A percentile compares a stretch with the other conserved stretches of the same genome.
phyloP scores from a whole-genome alignment of 768 basidiomycete species.

The Steccherinum ochraceum region DNA sequence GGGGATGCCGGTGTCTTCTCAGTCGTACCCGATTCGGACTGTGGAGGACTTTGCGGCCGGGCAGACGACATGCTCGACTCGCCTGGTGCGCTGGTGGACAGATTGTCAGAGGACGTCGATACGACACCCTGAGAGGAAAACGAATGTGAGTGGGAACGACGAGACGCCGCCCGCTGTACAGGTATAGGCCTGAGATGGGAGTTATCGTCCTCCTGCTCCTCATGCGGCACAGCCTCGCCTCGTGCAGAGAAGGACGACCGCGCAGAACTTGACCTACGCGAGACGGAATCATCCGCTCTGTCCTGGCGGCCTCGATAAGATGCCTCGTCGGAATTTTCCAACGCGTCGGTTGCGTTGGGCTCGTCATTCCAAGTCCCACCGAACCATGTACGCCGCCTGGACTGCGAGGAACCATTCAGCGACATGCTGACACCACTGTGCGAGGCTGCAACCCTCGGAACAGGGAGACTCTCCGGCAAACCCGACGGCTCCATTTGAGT shows the following conservation, averaged over 20 bases:
- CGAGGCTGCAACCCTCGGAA: slow-evolving; percentile 9
- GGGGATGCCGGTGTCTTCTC: slow-evolving; percentile 35
- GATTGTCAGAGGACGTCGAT: slow-evolving; percentile 30
- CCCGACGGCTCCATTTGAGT: slow-evolving; percentile 11
- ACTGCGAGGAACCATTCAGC: slow-evolving; percentile 19
- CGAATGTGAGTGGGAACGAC: slow-evolving; percentile 28
- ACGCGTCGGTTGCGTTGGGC: slow-evolving; percentile 1
- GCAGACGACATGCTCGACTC: slow-evolving; percentile 21
- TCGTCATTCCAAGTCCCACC: slow-evolving; percentile 17
- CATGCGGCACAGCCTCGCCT: background rate
- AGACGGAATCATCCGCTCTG: slow-evolving; percentile 19
- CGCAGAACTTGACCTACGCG: slow-evolving; percentile 9
- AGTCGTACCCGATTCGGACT: slow-evolving; percentile 9
- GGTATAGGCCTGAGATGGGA: slow-evolving; percentile 3
- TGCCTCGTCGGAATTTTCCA: slow-evolving; percentile 1
- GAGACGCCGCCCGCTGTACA: slow-evolving; percentile 37
- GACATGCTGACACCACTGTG: slow-evolving; percentile 13
- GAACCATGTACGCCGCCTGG: slow-evolving; percentile 54
- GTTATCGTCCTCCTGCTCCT: background rate
- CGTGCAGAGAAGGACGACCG: background rate
- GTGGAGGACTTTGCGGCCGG: slow-evolving; percentile 14
- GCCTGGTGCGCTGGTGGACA: slow-evolving; percentile 25
- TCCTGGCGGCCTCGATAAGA: slow-evolving; percentile 32
- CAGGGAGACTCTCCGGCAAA: slow-evolving; percentile 17
- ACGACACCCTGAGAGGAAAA: slow-evolving; percentile 30